Percentiles rank a stretch among this genome's conserved stretches.
These are phyloP conservation scores for Albugo laibachii DNA, from an alignment of 352 stramenopile species.

Conservation along the genomic window DNA sequence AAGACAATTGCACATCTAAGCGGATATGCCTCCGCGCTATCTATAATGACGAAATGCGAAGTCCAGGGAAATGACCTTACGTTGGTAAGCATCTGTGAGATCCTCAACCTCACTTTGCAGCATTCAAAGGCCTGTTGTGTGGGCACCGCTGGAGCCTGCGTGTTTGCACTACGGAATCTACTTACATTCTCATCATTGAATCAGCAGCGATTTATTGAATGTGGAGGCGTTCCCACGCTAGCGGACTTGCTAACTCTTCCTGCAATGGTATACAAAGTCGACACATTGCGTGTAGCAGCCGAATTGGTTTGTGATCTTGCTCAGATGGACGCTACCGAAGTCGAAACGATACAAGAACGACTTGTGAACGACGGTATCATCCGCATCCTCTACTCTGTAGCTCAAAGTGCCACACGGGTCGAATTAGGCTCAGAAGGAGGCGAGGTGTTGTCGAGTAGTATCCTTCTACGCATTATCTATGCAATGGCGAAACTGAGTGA, in stretches of 20 bases:
- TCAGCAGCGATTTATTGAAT: constrained; percentile 35
- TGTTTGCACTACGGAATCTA: constrained; percentile 55
- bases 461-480: constrained; percentile 17
- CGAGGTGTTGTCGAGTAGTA: too few relatives aligned
- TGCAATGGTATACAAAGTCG: constrained; percentile 23
- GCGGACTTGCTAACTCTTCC: constrained; percentile 25
- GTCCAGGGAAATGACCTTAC: constrained; percentile 6
- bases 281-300: constrained; percentile 26
- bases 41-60: constrained; percentile 2
- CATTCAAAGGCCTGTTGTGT: constrained; percentile 30
- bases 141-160: constrained; percentile 28
- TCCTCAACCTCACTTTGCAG: constrained; percentile 55
- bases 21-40: constrained; percentile 19
- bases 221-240: constrained; percentile 39
- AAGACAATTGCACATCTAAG: constrained; percentile 46
- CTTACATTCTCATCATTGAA: constrained; percentile 27
- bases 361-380: constrained; percentile 63
- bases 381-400: constrained; percentile 32
- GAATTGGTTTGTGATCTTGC: constrained; percentile 52
- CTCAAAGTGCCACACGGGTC: constrained; percentile 13
- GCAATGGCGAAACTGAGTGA: constrained; percentile 44
- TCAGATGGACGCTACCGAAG: constrained; percentile 11
- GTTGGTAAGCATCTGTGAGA: constrained; percentile 22
- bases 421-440: neutral
- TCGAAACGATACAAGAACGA: constrained; percentile 16